Evolutionary conservation across 768 basidiomycete genomes (phyloP), one percentile per base, ranked within the genome.

Genomic region (Mycena rosella): DNA sequence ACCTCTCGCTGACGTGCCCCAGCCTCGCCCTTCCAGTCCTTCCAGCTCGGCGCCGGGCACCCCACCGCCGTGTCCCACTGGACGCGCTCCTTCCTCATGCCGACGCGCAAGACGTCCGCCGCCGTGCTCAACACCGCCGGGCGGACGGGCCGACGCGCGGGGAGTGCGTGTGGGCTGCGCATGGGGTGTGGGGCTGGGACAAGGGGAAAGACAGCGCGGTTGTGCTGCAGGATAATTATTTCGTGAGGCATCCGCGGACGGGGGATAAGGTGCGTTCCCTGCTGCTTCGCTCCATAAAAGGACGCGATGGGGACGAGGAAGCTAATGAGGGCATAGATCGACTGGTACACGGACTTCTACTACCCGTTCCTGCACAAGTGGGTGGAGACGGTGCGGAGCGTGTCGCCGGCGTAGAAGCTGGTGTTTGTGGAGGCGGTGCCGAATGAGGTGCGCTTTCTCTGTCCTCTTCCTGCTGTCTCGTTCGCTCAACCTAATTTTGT

Each of bases 141-240:
- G 74, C 77, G 7, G 89, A 93, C 72, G 94, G 95, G 0, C 94
- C 95, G 15, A 93, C 91, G 0, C 58, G 76, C 68, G 89, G 91
- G 17, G 77, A 84, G 64, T 98, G 96, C 74, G 71, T 96, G 5
- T 97, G 96, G 96, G 91, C 94, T 73, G 86, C 91, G 81, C 96
- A 99, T 70, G 94, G 93, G 20, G 94, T 99, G 5, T 99, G 98
- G 97, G 88, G 89, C 0, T 98, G 92, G 91, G 92, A 95, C 73
- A 79, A 77, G 7, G 80, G 80, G 30, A 91, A 89, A 72, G 78
- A 89, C 17, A 83, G 88, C 67, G 90, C 89, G 0, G 89, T 96
- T 2, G 89, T 93, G 5, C 78, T 99, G 60, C 85, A 93, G 53
- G 94, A 95, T 75, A 92, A 85, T 69, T 99, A 98, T 75, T 99